Evolutionary conservation across 495 filamentous ascomycete genomes (phyloP), one percentile per base, ranked within the genome.

Genomic region (Annulohypoxylon bovei): DNA sequence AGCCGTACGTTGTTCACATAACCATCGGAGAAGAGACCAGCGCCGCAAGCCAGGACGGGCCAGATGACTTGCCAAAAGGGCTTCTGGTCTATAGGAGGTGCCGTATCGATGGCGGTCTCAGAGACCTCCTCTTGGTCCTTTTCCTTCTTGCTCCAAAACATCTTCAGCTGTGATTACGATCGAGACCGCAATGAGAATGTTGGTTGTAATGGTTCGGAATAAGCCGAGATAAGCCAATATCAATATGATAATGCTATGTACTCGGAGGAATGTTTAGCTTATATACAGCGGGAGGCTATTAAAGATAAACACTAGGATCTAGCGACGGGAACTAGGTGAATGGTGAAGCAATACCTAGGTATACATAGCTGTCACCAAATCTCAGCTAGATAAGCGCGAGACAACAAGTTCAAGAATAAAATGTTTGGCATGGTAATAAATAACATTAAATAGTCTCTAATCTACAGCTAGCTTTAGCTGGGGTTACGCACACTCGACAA

Each of bases 11-110:
- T 91, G 81, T 96, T 95, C 75, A 97, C 85, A 77, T 97, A 97
- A 11, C 94, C 94, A 77, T 97, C 94, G 16, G 91, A 93, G 78
- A 96, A 97, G 3, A 97, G 83, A 68, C 94, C 94, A 42, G 94
- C 92, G 64, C 94, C 94, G 71, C 93, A 97, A 50, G 93, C 93
- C 54, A 95, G 88, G 0, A 85, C 85, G 22, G 84, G 84, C 68
- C 81, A 69, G 22, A 82, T 75, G 3, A 71, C 75, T 55, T 76
- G 70, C 28, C 40, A 44, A 60, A 77, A 77, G 2, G 75, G 70
- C 60, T 78, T 76, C 62, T 70, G 68, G 59, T 73, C 74, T 52
- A 76, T 75, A 7, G 71, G 67, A 42, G 71, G 70, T 28, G 54
- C 47, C 23, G 30, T 49, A 14, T 66, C 67, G 50, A 20, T 18